Conservation (phyloP, 2,329 filamentous ascomycete genomes). For the Clathrospora elynae region DNA sequence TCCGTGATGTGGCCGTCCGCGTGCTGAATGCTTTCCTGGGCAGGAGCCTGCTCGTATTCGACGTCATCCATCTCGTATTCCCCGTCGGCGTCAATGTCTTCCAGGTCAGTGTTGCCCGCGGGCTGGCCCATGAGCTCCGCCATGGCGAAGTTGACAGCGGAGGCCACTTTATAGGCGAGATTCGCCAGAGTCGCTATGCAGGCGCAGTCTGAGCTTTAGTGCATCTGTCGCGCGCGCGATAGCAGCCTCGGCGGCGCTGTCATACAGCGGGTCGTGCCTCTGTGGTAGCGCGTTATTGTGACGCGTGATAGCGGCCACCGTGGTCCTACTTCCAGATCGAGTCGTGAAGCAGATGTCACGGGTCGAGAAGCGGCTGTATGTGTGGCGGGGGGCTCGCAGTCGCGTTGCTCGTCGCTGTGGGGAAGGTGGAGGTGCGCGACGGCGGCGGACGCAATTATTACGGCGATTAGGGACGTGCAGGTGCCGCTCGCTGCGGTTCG, state of each 20-base stretch:
- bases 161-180: conserved; percentile 47
- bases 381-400: conserved; percentile 29
- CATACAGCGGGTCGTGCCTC: conserved; percentile 42
- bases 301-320: conserved; percentile 7
- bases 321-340: conserved; percentile 10
- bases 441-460: conserved; percentile 32
- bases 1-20: conserved; percentile 45
- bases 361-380: conserved; percentile 6
- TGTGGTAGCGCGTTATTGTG: conserved; percentile 35
- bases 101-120: conserved; percentile 38
- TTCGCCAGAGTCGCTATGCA: conserved; percentile 43
- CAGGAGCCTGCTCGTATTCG: conserved; percentile 33
- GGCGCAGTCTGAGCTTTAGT: conserved; percentile 20
- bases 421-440: conserved; percentile 28
- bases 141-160: conserved; percentile 51
- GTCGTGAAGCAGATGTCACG: conserved; percentile 10
- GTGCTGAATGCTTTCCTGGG: conserved; percentile 25
- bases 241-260: conserved; percentile 26
- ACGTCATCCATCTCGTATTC: conserved; percentile 49
- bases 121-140: conserved; percentile 48
- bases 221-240: conserved; percentile 32
- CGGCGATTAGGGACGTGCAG: conserved; percentile 20
- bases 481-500: conserved; percentile 41
- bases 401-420: conserved; percentile 34
- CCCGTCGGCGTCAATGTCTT: conserved; percentile 47